Evolutionary conservation across 495 filamentous ascomycete genomes (phyloP), one percentile per base, ranked within the genome.

Genomic region (Penicillium paxilli): DNA sequence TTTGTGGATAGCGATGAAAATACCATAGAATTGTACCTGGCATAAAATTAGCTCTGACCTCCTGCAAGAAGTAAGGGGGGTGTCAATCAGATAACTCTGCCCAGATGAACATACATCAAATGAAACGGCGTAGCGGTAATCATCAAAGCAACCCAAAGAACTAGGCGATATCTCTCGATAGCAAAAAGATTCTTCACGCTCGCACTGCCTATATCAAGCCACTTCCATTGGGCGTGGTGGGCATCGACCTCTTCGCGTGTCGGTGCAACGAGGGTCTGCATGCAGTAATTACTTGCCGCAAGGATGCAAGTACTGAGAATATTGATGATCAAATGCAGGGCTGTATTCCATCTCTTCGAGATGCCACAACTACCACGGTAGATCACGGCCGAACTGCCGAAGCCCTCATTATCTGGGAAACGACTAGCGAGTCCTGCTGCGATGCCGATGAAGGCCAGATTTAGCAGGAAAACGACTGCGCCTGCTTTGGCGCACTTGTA

Each of bases 231-330:
- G 0, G 45, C 48, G 51, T 70, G 69, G 2, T 10, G 12, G 28
- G 19, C 6, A 24, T 71, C 54, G 1, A 69, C 44, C 3, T 68
- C 66, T 10, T 54, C 49, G 21, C 70, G 28, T 1, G 59, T 69
- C 6, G 69, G 70, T 3, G 67, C 63, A 2, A 46, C 52, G 9
- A 75, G 47, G 11, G 65, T 50, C 33, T 78, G 74, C 74, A 77
- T 76, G 40, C 64, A 71, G 45, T 72, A 71, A 30, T 66, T 70
- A 26, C 67, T 69, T 0, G 67, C 65, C 14, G 58, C 66, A 5
- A 76, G 53, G 16, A 71, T 58, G 1, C 40, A 50, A 2, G 67
- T 72, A 4, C 68, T 67, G 1, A 73, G 32, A 14, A 68, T 21
- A 30, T 72, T 75, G 32, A 75, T 70, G 5, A 70, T 30, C 1